Conservation (phyloP, 441 rosid genomes). For the Adansonia grandidieri region DNA sequence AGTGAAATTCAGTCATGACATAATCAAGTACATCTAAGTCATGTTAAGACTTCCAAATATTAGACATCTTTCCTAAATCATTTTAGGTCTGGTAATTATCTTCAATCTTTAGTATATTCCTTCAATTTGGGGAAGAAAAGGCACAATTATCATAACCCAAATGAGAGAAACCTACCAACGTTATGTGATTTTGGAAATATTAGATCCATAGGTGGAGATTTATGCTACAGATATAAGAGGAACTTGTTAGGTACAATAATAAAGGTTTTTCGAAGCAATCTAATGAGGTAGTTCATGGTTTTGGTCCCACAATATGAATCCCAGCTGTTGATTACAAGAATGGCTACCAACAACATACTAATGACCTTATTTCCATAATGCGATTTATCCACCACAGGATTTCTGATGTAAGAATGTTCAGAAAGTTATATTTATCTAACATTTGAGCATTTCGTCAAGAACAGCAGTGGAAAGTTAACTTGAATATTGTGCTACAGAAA, state of each 20-base stretch:
- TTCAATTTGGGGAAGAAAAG: background rate
- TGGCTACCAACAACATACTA: background rate
- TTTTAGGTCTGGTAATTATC: background rate
- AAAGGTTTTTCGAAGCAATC: background rate
- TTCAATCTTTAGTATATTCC: background rate
- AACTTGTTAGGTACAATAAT: conserved; percentile 11
- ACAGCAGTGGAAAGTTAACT: no score
- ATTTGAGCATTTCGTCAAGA: background rate
- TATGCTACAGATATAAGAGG: no score
- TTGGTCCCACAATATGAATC: background rate
- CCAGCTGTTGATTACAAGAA: conserved; percentile 2
- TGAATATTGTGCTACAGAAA: conserved; percentile 21
- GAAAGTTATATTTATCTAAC: conserved; percentile 8
- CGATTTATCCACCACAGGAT: no score
- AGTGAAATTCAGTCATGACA: conserved; percentile 4
- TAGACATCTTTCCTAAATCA: background rate
- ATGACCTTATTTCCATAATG: conserved; percentile 17
- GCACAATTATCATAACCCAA: background rate
- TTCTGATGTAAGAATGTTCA: background rate
- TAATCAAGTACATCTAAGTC: background rate
- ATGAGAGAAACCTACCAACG: background rate
- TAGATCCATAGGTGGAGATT: conserved; percentile 20
- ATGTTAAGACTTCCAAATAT: background rate
- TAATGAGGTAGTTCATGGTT: no score
- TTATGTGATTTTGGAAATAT: background rate